Base-by-base conservation (phyloP, 2,329 filamentous ascomycete species). In the Fusarium sp. region DNA sequence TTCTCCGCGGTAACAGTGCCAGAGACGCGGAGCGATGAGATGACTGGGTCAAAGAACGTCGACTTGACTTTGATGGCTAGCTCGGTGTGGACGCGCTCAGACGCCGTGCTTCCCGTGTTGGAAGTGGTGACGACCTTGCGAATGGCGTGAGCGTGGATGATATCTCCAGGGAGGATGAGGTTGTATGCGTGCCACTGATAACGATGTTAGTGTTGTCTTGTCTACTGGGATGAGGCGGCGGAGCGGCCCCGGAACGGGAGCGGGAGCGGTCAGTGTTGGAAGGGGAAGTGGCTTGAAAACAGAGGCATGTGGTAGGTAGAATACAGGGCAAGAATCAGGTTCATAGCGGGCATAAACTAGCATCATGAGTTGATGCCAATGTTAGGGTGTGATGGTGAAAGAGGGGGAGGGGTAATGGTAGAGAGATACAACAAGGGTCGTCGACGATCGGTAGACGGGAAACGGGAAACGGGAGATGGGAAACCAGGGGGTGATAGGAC, bases 181-280 rank as follows among this genome's bases (percentile, higher is more conserved):
- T 91, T 91, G 80, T 91, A 89, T 75, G 88, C 88, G 71, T 91
- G 89, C 89, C 89, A 91, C 86, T 85, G 62, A 40, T 40, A 59
- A 31, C 20, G 34, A 56, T 67, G 58, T 78, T 75, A 79, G 77
- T 47, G 20, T 40, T 18, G 45, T 7, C 24, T 24, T 58, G 62
- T 67, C 54, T 64, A 40, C 20, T 50, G 22, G 35, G 57, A 66
- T 67, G 50, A 66, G 60, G 70, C 63, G 66, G 65, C 64, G 63
- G 62, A 50, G n/a, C 45, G 45, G 45, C 45, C 24, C 24, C 45
- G 45, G 58, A 56, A 42, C 31, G 45, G 56, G 54, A 57, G 18
- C 45, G 45, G 45, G 45, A 71, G 31, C 47, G 54, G 69, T 57
- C 29, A 20, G 31, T 40, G 47, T 60, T 52, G 42, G 57, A n/a